These are phyloP conservation scores for Coprinopsis cinerea DNA, from an alignment of 768 basidiomycete species.

Conservation along the genomic window DNA sequence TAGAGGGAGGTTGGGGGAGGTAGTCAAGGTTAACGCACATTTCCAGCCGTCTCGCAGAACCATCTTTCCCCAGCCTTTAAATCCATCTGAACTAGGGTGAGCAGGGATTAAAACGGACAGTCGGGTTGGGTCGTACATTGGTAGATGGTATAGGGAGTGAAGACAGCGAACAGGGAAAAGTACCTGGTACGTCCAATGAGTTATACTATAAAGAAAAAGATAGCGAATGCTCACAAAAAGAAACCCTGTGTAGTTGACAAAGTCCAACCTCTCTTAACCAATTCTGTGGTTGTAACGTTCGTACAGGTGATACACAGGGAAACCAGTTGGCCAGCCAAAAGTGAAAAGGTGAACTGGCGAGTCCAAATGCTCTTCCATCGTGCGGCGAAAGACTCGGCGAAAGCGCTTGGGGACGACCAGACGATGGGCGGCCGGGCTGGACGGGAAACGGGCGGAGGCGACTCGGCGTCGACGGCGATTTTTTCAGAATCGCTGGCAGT, in stretches of 20 bases:
- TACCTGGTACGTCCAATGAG: conserved; percentile 44
- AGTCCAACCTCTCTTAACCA: conserved; percentile 25
- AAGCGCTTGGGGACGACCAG: conserved; percentile 54
- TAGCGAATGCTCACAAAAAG: conserved; percentile 56
- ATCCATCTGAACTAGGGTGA: conserved; percentile 51
- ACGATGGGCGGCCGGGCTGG: conserved; percentile 53
- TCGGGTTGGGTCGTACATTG: conserved; percentile 47
- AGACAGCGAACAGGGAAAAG: conserved; percentile 65
- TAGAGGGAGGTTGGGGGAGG: not conserved
- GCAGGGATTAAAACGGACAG: conserved; percentile 2
- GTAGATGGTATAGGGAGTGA: conserved; percentile 89
- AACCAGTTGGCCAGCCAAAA: conserved; percentile 76
- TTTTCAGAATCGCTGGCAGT: too few relatives aligned
- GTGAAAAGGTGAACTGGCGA: conserved; percentile 57
- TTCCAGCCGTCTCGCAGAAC: conserved; percentile 78
- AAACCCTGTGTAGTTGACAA: conserved; percentile 50
- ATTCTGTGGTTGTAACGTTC: conserved; percentile 79
- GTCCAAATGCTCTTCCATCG: conserved; percentile 80
- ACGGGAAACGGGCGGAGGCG: too few relatives aligned
- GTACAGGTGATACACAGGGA: conserved; percentile 88
- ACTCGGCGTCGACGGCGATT: too few relatives aligned
- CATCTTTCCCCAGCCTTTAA: conserved; percentile 77
- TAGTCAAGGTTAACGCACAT: conserved; percentile 41
- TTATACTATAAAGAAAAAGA: not conserved
- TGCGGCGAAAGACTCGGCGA: conserved; percentile 44